phyloP scores from a whole-genome alignment of 805 yeast genomes.

The Lipomyces sp. region DNA sequence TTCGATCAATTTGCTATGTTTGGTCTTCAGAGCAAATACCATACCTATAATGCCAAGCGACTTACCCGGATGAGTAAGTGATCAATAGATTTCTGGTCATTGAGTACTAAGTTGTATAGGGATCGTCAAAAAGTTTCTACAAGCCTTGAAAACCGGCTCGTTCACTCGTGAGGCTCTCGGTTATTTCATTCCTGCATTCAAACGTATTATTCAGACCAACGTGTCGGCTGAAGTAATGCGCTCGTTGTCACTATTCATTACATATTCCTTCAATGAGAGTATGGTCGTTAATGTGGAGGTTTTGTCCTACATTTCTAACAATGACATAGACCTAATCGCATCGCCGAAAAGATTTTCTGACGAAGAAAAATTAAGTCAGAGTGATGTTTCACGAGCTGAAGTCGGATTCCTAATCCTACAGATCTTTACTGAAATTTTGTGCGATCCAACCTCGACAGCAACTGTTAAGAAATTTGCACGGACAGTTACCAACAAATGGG shows the following conservation, averaged over 20 bases:
- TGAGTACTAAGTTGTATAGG: slow-evolving; percentile 21
- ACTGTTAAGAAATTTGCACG: slow-evolving; percentile 54
- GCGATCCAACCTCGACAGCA: slow-evolving; percentile 47
- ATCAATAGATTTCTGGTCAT: slow-evolving; percentile 40
- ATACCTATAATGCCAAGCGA: slow-evolving; percentile 57
- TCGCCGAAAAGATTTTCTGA: slow-evolving; percentile 14
- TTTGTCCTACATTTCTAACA: neutral
- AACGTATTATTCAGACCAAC: slow-evolving; percentile 52
- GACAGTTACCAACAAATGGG: slow-evolving; percentile 69
- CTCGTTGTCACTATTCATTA: slow-evolving; percentile 57
- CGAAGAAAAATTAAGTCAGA: slow-evolving; percentile 27
- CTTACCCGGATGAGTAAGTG: slow-evolving; percentile 57
- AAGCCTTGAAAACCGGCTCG: slow-evolving; percentile 53
- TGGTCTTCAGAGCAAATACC: slow-evolving; percentile 55
- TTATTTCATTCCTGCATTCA: slow-evolving; percentile 49
- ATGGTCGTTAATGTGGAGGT: neutral
- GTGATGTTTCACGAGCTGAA: slow-evolving; percentile 36
- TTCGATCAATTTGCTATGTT: slow-evolving; percentile 64
- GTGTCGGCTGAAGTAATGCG: slow-evolving; percentile 61
- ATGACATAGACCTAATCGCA: neutral
- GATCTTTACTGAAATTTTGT: slow-evolving; percentile 49
- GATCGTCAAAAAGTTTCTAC: slow-evolving; percentile 53
- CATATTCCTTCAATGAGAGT: slow-evolving; percentile 51
- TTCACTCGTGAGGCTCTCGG: slow-evolving; percentile 50
- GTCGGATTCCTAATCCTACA: slow-evolving; percentile 44